Evolutionary conservation across 1,284 basidiomycete species (phyloP).

Genomic region (Boletus holoroseus): DNA sequence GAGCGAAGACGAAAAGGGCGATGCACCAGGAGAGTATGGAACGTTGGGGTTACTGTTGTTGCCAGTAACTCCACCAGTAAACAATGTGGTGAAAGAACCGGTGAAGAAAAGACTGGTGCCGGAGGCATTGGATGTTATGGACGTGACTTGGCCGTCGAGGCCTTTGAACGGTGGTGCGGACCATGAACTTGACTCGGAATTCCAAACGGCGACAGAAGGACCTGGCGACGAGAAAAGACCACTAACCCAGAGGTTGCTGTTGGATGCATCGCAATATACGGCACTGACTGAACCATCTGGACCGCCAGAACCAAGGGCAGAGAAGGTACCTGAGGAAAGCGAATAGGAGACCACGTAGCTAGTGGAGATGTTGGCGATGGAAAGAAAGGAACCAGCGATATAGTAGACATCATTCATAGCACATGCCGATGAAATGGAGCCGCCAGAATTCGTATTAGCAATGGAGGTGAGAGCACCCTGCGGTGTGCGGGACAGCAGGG

Average conservation of each 20-base stretch:
- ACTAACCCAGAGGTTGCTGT: constrained; percentile 77
- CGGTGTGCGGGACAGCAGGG: constrained; percentile 60
- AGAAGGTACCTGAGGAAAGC: constrained; percentile 52
- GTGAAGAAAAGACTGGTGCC: constrained; percentile 77
- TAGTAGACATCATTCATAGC: constrained; percentile 60
- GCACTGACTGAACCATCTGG: constrained; percentile 71
- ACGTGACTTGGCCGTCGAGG: constrained; percentile 64
- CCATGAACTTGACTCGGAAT: constrained; percentile 62
- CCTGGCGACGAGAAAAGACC: constrained; percentile 73
- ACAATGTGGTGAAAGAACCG: constrained; percentile 79
- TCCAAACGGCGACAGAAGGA: constrained; percentile 78
- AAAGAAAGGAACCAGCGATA: constrained; percentile 72
- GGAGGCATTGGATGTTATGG: constrained; percentile 73
- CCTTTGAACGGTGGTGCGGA: constrained; percentile 77
- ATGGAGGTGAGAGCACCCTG: constrained; percentile 60
- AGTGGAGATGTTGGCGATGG: constrained; percentile 52
- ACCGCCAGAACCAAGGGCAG: constrained; percentile 53
- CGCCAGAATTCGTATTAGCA: constrained; percentile 67
- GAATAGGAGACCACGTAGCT: constrained; percentile 73
- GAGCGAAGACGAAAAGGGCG: constrained; percentile 85
- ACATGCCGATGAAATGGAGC: constrained; percentile 63
- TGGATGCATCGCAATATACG: constrained; percentile 75
- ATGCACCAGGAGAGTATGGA: constrained; percentile 70
- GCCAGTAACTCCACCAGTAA: constrained; percentile 52
- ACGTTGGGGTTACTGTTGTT: constrained; percentile 73